Evolutionary conservation across 169 alveolate species (phyloP), one percentile per base, ranked within the genome.

Genomic region (Plasmodium relictum): DNA sequence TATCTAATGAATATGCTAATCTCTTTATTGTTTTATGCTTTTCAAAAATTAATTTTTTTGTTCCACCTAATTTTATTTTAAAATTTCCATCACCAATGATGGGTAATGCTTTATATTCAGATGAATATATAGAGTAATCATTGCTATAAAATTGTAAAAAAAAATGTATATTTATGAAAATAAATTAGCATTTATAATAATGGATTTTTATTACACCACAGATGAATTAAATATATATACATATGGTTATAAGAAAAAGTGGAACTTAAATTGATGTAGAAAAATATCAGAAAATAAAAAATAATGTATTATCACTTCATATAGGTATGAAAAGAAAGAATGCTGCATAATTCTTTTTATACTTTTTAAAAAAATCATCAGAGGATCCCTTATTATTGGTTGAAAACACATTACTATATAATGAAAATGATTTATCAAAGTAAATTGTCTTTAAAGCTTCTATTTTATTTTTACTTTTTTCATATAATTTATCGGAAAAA

Each of bases 321-420:
- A 31, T 31, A 31, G 3, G 3, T 31, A 31, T 31, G 3, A 31
- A 31, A 31, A 31, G 3, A 31, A 31, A 31, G 39, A 31, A 31
- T 31, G 3, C 3, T 31, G 1, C 39, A 31, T 31, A 31, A 3
- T 48, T 48, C 16, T 48, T 14, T 48, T 14, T 14, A 14, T 48
- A 63, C 73, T 24, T 37, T 63, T 44, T 39, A 26, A 37, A n/a
- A 18, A 50, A 12, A 7, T 31, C 73, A 24, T 63, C 73, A 26
- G 50, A 63, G 10, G 73, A 8, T 10, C n/a, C 73, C 5, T n/a
- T 37, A 63, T 63, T 37, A 14, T 37, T 24, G 0, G 5, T 50
- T 14, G 73, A 63, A 37, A 26, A 39, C 2, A 14, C 31, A 12
- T 26, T 24, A 63, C 22, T 12, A 26, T 4, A 9, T 10, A 3